Base-by-base conservation (phyloP, 176 grass and related monocot species). In the Ananas comosus region DNA sequence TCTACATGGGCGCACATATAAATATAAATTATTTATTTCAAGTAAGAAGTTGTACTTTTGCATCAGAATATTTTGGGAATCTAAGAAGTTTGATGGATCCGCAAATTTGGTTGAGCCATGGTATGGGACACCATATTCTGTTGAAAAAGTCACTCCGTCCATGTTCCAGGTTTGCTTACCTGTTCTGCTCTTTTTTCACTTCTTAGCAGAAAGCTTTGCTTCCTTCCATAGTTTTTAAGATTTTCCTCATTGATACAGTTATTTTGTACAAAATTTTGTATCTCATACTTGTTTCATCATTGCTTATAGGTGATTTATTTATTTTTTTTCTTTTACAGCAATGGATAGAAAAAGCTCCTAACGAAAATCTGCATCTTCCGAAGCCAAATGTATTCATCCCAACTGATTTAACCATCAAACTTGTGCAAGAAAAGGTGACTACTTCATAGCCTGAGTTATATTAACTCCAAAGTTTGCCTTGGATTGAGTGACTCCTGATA, bases 381-480 rank as follows among this genome's bases (percentile, higher is more conserved):
- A 96, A 92, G 68, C 84, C 12, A 70, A 96, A 96, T 80, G 79
- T 92, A 13, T 96, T 96, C 71, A 85, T 96, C 65, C 86, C 93
- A 70, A 87, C 76, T 18, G 84, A 96, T 76, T 74, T 96, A 67
- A 79, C 81, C 74, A 68, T 96, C 65, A 92, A 87, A 82, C 79
- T 65, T 74, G 58, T 74, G 10, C 79, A 85, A 59, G 86, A 97
- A 78, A 87, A 85, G 89, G 93, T 96, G 66, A 73, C 25, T 17
- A 71, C 70, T 16, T 18, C 9, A 56, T 13, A 56, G 13, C 14
- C 53, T n/a, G 13, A 56, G 13, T 56, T 4, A 12, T 4, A n/a
- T 14, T 56, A n/a, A 63, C 11, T 49, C 6, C 13, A 51, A 25
- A 13, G 16, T 24, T n/a, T 74, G 7, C 12, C 58, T n/a, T 56